phyloP scores from a whole-genome alignment of 257 asterid genomes.

The Salvia miltiorrhiza region DNA sequence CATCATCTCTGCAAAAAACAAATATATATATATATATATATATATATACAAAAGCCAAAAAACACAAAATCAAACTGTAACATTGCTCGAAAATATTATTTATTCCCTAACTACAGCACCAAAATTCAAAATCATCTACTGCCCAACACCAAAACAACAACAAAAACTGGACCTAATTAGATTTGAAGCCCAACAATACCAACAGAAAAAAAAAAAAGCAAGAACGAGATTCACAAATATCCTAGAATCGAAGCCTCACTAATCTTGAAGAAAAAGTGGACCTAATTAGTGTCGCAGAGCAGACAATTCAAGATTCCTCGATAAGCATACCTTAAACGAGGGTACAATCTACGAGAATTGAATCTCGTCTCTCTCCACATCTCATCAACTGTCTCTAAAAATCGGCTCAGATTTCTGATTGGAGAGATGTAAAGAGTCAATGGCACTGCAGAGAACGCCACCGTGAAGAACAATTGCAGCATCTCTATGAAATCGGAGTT shows the following conservation, averaged over 20 bases:
- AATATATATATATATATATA: too few species aligned
- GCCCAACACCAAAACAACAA: background rate
- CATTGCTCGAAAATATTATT: background rate
- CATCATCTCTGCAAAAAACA: background rate
- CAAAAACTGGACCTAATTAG: too few species aligned
- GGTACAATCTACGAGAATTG: slow-evolving; percentile 46
- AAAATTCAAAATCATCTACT: background rate
- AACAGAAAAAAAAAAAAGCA: background rate
- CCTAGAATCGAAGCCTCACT: too few species aligned
- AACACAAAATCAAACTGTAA: background rate
- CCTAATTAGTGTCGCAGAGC: slow-evolving; percentile 27
- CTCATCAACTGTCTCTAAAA: slow-evolving; percentile 53
- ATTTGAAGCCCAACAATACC: too few species aligned
- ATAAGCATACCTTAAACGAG: slow-evolving; percentile 61
- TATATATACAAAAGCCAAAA: background rate
- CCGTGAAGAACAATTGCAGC: slow-evolving; percentile 61
- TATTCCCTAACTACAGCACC: background rate
- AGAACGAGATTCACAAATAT: background rate
- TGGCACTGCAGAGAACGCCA: slow-evolving; percentile 80
- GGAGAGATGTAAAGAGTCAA: slow-evolving; percentile 79
- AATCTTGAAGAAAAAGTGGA: background rate
- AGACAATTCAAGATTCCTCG: slow-evolving; percentile 60
- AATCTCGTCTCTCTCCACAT: slow-evolving; percentile 56
- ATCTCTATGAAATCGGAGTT: too few species aligned
- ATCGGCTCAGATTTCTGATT: slow-evolving; percentile 58